A percentile compares a stretch with the other conserved stretches of the same genome.
Conservation (phyloP, 2,329 filamentous ascomycete species). For the Cladosporium sp. region DNA sequence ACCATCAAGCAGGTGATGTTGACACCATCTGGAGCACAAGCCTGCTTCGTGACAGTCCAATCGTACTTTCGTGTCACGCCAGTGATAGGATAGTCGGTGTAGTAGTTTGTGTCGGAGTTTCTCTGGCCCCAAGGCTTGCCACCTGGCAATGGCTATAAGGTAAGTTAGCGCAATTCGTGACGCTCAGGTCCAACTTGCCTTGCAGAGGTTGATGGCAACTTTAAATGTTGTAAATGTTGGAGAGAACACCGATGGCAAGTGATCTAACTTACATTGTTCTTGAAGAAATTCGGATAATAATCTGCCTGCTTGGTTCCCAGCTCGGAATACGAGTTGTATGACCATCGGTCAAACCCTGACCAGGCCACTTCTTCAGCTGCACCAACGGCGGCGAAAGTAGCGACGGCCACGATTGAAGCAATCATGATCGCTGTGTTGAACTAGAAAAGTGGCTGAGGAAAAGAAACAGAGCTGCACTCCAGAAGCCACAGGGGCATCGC, state of each 20-base stretch:
- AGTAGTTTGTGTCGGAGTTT: slow-evolving; percentile 25
- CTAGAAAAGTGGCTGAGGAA: background rate
- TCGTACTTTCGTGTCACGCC: slow-evolving; percentile 27
- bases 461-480: background rate
- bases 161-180: background rate
- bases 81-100: slow-evolving; percentile 25
- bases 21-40: slow-evolving; percentile 27
- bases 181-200: too few relatives aligned
- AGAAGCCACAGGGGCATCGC: background rate
- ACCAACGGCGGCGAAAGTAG: background rate
- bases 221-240: background rate
- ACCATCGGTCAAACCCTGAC: slow-evolving; percentile 8
- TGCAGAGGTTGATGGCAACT: too few relatives aligned
- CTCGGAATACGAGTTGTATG: slow-evolving; percentile 1
- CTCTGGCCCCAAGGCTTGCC: slow-evolving; percentile 25
- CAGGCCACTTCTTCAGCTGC: slow-evolving; percentile 5
- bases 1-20: slow-evolving; percentile 18
- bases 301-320: slow-evolving; percentile 6
- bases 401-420: background rate
- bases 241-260: too few relatives aligned
- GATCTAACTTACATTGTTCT: slow-evolving; percentile 2
- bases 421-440: slow-evolving; percentile 1
- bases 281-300: slow-evolving; percentile 1
- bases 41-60: slow-evolving; percentile 20
- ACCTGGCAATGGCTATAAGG: background rate